phyloP scores from a whole-genome alignment of 441 rosid species.

The Euphorbia schlechtendalii region DNA sequence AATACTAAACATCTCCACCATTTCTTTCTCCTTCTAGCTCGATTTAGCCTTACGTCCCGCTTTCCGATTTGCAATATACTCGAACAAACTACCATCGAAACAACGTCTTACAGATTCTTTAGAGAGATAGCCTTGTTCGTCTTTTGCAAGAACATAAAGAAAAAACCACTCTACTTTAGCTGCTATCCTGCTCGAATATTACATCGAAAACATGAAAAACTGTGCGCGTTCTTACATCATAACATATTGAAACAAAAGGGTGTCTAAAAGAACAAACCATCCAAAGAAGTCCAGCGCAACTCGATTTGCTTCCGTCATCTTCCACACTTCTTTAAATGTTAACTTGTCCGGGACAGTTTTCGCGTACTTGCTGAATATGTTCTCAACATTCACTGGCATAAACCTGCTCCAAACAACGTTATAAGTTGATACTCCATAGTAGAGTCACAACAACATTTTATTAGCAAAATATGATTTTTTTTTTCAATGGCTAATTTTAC shows the following conservation, averaged over 20 bases:
- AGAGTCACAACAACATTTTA: background rate
- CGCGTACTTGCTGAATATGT: conserved; percentile 52
- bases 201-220: no score
- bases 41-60: conserved; percentile 19
- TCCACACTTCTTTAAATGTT: conserved; percentile 38
- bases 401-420: conserved; percentile 28
- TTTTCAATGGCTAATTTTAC: conserved; percentile 22
- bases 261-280: conserved; percentile 27
- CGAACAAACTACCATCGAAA: conserved; percentile 74
- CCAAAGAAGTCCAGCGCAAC: conserved; percentile 37
- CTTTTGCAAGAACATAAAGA: conserved; percentile 57
- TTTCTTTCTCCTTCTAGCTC: background rate
- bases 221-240: no score
- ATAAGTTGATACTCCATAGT: background rate
- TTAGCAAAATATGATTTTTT: no score
- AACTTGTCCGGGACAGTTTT: conserved; percentile 40
- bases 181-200: background rate
- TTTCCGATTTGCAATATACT: conserved; percentile 49
- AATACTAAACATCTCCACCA: background rate
- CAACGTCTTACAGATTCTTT: conserved; percentile 70
- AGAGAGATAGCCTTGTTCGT: conserved; percentile 52
- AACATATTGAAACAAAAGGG: no score
- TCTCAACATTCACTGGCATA: conserved; percentile 39
- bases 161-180: conserved; percentile 54
- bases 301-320: conserved; percentile 44